phyloP scores from a whole-genome alignment of 805 yeast genomes.

The Wickerhamiella occidentalis region DNA sequence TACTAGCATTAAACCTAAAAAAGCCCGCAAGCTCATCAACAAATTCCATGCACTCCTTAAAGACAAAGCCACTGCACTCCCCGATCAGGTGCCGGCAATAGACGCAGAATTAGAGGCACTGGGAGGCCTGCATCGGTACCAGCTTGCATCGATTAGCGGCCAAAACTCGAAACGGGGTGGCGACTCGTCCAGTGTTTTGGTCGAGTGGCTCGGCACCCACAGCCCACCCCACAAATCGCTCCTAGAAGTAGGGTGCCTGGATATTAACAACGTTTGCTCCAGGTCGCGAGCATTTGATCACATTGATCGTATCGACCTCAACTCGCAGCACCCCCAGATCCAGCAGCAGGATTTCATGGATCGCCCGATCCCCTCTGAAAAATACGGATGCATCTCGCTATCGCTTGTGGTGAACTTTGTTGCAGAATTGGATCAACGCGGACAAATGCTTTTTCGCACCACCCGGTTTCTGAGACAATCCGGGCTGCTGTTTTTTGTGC shows the following conservation, averaged over 20 bases:
- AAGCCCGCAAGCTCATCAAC: constrained; percentile 59
- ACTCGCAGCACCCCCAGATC: constrained; percentile 65
- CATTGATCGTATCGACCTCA: constrained; percentile 60
- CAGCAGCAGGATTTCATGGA: constrained; percentile 75
- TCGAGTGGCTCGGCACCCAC: constrained; percentile 49
- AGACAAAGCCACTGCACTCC: constrained; percentile 28
- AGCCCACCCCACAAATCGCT: constrained; percentile 29
- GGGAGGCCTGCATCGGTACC: constrained; percentile 75
- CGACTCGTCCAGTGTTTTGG: constrained; percentile 71
- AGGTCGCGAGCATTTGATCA: constrained; percentile 40
- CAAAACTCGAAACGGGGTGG: constrained; percentile 74
- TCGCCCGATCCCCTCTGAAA: constrained; percentile 43
- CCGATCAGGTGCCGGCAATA: constrained; percentile 15
- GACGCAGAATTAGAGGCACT: constrained; percentile 34
- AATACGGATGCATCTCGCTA: constrained; percentile 61
- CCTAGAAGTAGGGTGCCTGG: constrained; percentile 75
- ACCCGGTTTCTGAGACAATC: constrained; percentile 38
- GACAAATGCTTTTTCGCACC: constrained; percentile 60
- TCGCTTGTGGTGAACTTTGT: constrained; percentile 85
- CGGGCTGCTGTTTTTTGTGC: constrained; percentile 51
- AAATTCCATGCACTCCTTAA: constrained; percentile 63
- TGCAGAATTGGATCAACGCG: constrained; percentile 56
- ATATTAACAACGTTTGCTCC: constrained; percentile 55
- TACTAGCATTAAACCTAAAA: constrained; percentile 51
- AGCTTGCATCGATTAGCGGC: constrained; percentile 74